Base-by-base conservation (phyloP, 768 basidiomycete genomes). In the Mycena latifolia region DNA sequence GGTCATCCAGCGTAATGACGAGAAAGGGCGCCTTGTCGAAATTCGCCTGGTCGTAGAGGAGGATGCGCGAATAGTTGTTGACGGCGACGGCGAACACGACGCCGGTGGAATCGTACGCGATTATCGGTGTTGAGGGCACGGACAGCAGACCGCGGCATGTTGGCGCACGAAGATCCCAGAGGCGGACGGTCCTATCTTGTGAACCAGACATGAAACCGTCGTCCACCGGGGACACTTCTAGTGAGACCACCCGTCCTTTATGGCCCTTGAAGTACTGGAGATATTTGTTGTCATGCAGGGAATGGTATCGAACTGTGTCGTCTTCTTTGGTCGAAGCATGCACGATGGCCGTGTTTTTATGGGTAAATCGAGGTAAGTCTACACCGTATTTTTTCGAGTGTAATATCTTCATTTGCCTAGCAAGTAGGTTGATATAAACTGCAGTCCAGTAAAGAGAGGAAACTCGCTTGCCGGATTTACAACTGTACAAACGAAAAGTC, bases 371-470 rank as follows among this genome's bases (percentile, higher is more conserved):
- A 24, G 96, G 94, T 22, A 96, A 86, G 77, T 97, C 94, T 48
- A 96, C 92, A 1, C 98, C 98, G 77, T 99, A 99, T 77, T 99
- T 99, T 79, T 96, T 96, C 0, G 96, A 98, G 72, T 91, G 88
- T 4, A 96, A 78, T 1, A 89, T 91, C 78, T 94, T 96, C 35
- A 87, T 72, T 55, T 86, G 85, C 83, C 96, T 93, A 67, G 39
- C n/a, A 47, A 52, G 61, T 71, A 60, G 73, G 69, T 70, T 66
- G 53, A 71, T 55, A 72, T 74, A 64, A 65, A 70, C 22, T 57
- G 55, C 64, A 33, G 60, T 61, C 55, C 57, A 61, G 51, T 55
- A 73, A 71, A 63, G 56, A 61, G 70, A 69, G 67, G 72, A 65
- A 73, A 92, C 97, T 92, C 86, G 90, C 97, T 93, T 96, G 82